Evolutionary conservation across 1,139 yeast genomes (phyloP).

Genomic region (Scheffersomyces illinoinensis): DNA sequence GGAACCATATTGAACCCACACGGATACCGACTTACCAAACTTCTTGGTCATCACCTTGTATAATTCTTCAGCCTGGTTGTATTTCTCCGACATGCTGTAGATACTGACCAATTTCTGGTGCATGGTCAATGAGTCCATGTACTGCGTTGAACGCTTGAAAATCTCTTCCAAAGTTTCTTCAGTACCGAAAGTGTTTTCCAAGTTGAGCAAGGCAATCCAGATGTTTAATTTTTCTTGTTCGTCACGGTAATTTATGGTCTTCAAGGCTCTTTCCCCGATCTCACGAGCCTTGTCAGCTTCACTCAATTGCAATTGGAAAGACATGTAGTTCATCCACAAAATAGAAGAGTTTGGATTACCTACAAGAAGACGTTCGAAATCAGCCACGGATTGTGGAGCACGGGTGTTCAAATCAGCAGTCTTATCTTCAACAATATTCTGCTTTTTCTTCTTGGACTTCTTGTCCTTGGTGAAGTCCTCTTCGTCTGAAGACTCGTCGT

Average conservation of each 20-base stretch:
- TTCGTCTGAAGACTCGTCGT: conserved; percentile 53
- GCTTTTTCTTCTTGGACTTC: conserved; percentile 47
- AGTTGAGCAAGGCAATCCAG: conserved; percentile 93
- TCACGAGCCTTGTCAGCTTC: conserved; percentile 94
- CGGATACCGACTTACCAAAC: conserved; percentile 68
- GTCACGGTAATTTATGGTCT: conserved; percentile 86
- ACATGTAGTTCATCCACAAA: conserved; percentile 98
- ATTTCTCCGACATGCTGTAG: conserved; percentile 71
- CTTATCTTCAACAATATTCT: conserved; percentile 63
- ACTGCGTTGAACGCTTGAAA: conserved; percentile 83
- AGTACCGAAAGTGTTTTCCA: conserved; percentile 92
- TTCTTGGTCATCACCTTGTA: conserved; percentile 74
- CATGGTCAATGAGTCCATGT: conserved; percentile 83
- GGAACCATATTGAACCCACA: conserved; percentile 81
- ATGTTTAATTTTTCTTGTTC: conserved; percentile 91
- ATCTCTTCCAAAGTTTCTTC: conserved; percentile 77
- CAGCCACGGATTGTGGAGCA: conserved; percentile 88
- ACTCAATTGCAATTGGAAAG: conserved; percentile 92
- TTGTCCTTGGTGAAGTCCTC: conserved; percentile 53
- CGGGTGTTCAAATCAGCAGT: conserved; percentile 82
- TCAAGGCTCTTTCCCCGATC: conserved; percentile 88
- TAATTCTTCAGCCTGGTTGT: conserved; percentile 65
- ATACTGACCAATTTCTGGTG: conserved; percentile 79
- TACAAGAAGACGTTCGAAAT: conserved; percentile 85
- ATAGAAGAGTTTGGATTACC: conserved; percentile 94